Conservation (phyloP, 768 basidiomycete genomes). For the Naganishia antarctica region DNA sequence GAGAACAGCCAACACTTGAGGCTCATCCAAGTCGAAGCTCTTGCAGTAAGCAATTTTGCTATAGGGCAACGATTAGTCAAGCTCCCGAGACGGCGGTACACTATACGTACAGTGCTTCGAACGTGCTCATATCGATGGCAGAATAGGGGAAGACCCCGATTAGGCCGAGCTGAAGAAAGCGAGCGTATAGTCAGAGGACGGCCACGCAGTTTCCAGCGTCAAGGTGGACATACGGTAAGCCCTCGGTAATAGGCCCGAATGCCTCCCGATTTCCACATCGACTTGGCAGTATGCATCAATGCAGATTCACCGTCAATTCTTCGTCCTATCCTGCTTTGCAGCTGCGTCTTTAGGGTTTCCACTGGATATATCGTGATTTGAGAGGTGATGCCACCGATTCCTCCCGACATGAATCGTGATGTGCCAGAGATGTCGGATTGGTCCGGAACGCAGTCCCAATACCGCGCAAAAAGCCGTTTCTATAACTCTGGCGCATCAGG, state of each 20-base stretch:
- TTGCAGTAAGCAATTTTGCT: constrained; percentile 76
- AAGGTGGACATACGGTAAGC: constrained; percentile 62
- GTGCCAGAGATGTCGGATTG: constrained; percentile 79
- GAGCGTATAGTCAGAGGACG: constrained; percentile 20
- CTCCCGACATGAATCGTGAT: constrained; percentile 90
- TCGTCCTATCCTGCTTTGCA: constrained; percentile 77
- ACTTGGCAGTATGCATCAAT: constrained; percentile 59
- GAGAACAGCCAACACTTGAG: constrained; percentile 76
- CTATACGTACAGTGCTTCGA: constrained; percentile 68
- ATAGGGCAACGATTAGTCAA: constrained; percentile 3
- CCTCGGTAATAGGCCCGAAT: constrained; percentile 85
- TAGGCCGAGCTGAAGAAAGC: constrained; percentile 76
- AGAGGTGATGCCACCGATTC: constrained; percentile 80
- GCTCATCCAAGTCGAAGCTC: constrained; percentile 82
- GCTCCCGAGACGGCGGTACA: too few relatives aligned
- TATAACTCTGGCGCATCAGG: constrained; percentile 44
- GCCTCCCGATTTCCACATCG: constrained; percentile 74
- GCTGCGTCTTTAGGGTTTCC: constrained; percentile 96
- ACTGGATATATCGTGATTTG: constrained; percentile 76
- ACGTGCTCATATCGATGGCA: constrained; percentile 86
- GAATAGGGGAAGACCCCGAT: constrained; percentile 88
- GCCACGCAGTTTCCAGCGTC: background rate
- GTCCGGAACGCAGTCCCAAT: constrained; percentile 88
- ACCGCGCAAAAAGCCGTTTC: constrained; percentile 91
- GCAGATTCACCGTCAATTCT: constrained; percentile 50